Conservation (phyloP, 768 basidiomycete genomes). For the Boletus bicolor region DNA sequence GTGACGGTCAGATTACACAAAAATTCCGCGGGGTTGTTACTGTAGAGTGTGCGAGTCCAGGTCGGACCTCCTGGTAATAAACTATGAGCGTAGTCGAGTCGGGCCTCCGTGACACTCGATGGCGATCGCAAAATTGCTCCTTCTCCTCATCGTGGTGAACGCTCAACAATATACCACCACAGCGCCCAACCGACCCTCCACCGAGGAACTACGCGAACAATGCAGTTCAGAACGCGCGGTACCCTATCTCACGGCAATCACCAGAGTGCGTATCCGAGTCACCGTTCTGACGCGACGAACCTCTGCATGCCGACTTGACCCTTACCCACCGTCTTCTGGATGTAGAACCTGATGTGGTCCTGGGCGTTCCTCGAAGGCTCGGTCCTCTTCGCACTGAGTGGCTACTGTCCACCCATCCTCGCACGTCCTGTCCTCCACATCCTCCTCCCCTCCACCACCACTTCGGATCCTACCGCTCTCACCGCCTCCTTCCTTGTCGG, state of each 20-base stretch:
- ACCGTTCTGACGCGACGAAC: too few relatives aligned
- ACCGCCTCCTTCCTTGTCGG: conserved; percentile 12
- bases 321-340: not conserved
- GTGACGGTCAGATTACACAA: too few relatives aligned
- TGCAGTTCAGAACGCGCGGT: not conserved
- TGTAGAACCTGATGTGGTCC: not conserved
- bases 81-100: too few relatives aligned
- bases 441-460: not conserved
- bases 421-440: not conserved
- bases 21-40: too few relatives aligned
- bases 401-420: not conserved
- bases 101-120: not conserved
- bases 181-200: conserved; percentile 17
- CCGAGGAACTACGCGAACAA: conserved; percentile 13
- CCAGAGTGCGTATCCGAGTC: not conserved
- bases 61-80: too few relatives aligned
- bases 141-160: not conserved
- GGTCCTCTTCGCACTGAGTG: not conserved
- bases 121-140: conserved; percentile 5
- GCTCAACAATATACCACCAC: conserved; percentile 3
- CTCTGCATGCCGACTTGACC: too few relatives aligned
- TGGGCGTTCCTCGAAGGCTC: conserved; percentile 13
- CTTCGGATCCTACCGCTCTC: not conserved
- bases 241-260: not conserved
- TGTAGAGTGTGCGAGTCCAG: too few relatives aligned